These are phyloP conservation scores for Amanita molliuscula DNA, from an alignment of 768 basidiomycete genomes.

Conservation along the genomic window DNA sequence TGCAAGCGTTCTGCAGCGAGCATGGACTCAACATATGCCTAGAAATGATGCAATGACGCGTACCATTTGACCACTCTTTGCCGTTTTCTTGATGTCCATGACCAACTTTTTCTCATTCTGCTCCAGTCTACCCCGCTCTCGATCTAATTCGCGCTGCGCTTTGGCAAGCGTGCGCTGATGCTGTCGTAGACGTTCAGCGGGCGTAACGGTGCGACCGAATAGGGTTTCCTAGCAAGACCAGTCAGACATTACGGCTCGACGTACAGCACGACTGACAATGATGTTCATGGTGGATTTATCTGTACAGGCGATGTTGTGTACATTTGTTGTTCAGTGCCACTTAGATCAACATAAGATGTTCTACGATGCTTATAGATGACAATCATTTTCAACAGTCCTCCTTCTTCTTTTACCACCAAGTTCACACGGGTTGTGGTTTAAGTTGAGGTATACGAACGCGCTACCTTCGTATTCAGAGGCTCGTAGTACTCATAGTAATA, in stretches of 20 bases:
- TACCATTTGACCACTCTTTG: slow-evolving; percentile 92
- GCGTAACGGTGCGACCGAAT: slow-evolving; percentile 90
- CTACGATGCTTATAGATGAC: too few relatives aligned
- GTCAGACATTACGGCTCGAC: neutral
- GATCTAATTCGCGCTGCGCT: slow-evolving; percentile 95
- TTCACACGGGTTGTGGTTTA: too few relatives aligned
- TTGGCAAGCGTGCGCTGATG: slow-evolving; percentile 95
- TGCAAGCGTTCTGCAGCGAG: slow-evolving; percentile 79
- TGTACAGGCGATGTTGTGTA: neutral
- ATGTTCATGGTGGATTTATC: slow-evolving; percentile 51
- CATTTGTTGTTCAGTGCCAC: neutral
- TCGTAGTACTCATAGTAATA: too few relatives aligned
- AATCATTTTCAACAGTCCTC: too few relatives aligned
- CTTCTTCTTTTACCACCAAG: too few relatives aligned
- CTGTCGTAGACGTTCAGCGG: slow-evolving; percentile 92
- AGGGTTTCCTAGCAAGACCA: slow-evolving; percentile 70
- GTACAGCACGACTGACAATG: slow-evolving; percentile 38
- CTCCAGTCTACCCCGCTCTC: slow-evolving; percentile 90
- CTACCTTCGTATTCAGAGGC: too few relatives aligned
- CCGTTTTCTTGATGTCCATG: slow-evolving; percentile 91
- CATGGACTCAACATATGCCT: slow-evolving; percentile 6
- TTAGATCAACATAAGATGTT: too few relatives aligned
- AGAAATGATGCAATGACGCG: slow-evolving; percentile 9
- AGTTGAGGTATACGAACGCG: too few relatives aligned
- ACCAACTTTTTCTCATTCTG: slow-evolving; percentile 96